phyloP scores from a whole-genome alignment of 371 early-diverging fungal genomes.

The Rhizopus stolonifer region DNA sequence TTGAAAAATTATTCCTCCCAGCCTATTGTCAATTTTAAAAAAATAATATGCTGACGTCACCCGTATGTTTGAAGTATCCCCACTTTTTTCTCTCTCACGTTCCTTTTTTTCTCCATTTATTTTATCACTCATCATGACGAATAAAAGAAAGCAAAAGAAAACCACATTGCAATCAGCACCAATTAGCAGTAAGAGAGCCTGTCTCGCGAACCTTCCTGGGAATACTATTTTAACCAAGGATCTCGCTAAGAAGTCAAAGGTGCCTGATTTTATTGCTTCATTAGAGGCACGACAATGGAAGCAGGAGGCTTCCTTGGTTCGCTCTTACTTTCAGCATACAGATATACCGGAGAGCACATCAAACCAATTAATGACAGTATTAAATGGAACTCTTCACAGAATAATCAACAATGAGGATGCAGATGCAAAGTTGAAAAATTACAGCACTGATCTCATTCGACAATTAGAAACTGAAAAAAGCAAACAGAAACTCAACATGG shows the following conservation, averaged over 20 bases:
- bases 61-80: too few relatives aligned
- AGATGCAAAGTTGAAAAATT: constrained; percentile 16
- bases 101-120: too few relatives aligned
- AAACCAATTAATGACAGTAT: constrained; percentile 5
- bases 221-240: constrained; percentile 15
- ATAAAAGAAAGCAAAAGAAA: constrained; percentile 10
- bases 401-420: constrained; percentile 11
- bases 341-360: constrained; percentile 7
- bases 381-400: constrained; percentile 10
- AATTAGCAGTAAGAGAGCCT: constrained; percentile 13
- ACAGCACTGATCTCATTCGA: constrained; percentile 13
- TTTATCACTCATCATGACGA: background rate
- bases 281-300: constrained; percentile 17
- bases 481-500: constrained; percentile 5
- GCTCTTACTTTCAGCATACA: constrained; percentile 16
- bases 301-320: constrained; percentile 15
- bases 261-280: constrained; percentile 13
- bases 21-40: too few relatives aligned
- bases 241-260: constrained; percentile 2
- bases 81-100: too few relatives aligned
- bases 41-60: too few relatives aligned
- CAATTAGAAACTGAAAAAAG: constrained; percentile 14
- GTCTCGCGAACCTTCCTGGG: constrained; percentile 13
- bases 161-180: constrained; percentile 4
- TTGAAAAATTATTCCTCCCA: too few relatives aligned